Percentiles rank a stretch among this genome's conserved stretches.
Conservation (phyloP, 768 basidiomycete species). For the Infundibulicybe gibba region DNA sequence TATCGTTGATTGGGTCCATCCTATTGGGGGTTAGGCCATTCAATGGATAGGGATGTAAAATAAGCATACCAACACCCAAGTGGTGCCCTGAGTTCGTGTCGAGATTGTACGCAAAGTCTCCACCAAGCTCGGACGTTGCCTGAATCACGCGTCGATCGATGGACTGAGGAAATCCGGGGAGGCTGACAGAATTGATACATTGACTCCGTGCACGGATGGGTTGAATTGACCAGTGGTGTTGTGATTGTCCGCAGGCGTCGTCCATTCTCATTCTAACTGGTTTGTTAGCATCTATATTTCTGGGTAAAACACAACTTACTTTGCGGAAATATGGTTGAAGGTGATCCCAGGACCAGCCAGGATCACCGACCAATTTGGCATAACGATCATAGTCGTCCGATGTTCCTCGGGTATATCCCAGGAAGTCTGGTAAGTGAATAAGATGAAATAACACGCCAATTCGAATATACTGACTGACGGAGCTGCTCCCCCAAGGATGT, state of each 20-base stretch:
- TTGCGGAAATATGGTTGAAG: slow-evolving; percentile 13
- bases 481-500: slow-evolving; percentile 6
- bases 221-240: slow-evolving; percentile 21
- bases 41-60: background rate
- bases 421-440: slow-evolving; percentile 9
- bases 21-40: slow-evolving; percentile 8
- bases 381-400: slow-evolving; percentile 19
- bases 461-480: slow-evolving; percentile 1
- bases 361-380: slow-evolving; percentile 9
- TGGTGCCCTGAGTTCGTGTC: slow-evolving; percentile 26
- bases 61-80: slow-evolving; percentile 23
- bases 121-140: slow-evolving; percentile 15
- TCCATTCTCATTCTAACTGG: slow-evolving; percentile 28
- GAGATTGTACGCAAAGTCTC: slow-evolving; percentile 15
- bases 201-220: slow-evolving; percentile 20
- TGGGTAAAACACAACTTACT: too few species aligned
- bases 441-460: background rate
- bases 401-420: slow-evolving; percentile 21
- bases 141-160: slow-evolving; percentile 18
- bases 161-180: slow-evolving; percentile 13
- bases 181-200: slow-evolving; percentile 18
- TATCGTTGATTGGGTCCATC: slow-evolving; percentile 18
- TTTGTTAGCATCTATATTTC: too few species aligned
- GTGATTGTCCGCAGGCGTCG: slow-evolving; percentile 22
- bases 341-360: slow-evolving; percentile 20